Evolutionary conservation across 2,329 filamentous ascomycete species (phyloP), one percentile per base, ranked within the genome.

Genomic region (Alternaria tenuissima): DNA sequence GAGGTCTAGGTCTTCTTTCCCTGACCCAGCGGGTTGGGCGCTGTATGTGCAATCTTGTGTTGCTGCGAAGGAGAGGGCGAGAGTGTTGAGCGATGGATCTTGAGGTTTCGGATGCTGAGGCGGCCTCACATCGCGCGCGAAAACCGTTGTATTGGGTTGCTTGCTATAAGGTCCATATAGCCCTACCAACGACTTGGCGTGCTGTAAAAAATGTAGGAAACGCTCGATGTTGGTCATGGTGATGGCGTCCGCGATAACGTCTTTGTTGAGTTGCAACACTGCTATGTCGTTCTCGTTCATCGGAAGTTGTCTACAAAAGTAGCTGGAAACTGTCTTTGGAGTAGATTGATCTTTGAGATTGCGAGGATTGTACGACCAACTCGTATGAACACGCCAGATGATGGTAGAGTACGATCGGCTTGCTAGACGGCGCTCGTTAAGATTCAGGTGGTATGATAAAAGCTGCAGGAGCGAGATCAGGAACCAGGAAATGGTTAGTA

Each of bases 31-130:
- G 1, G 61, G 55, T n/a, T 69, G 69, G 0, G 55, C 43, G 16
- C 42, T 65, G 14, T 60, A 38, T 11, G 61, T 57, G 3, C 52
- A 56, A 39, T 71, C 66, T 57, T 72, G 69, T 1, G 70, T 66
- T 26, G 66, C 63, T 8, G 66, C 59, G 11, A 72, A 46, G 3
- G 68, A 67, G 2, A 22, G 38, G 14, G 68, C 66, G 9, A 73
- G 28, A 3, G 36, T 24, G 52, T 39, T 53, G 2, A 38, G 30
- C 7, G 64, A 58, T 5, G 58, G 36, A 1, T 48, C 41, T 6
- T 12, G 26, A n/a, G 2, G 26, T 32, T 30, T 12, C n/a, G 5
- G 54, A 18, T 32, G 47, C 7, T 7, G 24, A 3, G 26, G 16
- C 7, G 62, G 54, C 39, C 20, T 3, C 11, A 42, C 6, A 42